Percentiles rank a stretch among this genome's conserved stretches.
Evolutionary conservation across 257 asterid genomes (phyloP).

Genomic region (Henckelia pumila): DNA sequence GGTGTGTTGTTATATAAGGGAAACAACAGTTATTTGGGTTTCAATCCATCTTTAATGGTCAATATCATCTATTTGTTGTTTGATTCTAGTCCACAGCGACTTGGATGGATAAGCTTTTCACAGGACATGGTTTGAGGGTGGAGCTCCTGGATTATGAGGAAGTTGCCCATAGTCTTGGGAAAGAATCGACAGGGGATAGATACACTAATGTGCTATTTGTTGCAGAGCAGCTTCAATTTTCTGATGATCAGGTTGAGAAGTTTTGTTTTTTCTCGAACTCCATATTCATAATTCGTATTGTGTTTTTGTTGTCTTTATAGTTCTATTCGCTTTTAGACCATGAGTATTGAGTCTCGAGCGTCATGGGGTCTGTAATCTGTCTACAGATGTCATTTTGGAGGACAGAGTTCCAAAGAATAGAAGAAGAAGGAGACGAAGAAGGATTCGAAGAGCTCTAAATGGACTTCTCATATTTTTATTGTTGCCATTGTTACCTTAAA

Average conservation of each 20-base stretch:
- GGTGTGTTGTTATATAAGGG: constrained; percentile 12
- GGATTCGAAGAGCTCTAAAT: constrained; percentile 81
- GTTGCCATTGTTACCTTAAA: no score
- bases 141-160: constrained; percentile 38
- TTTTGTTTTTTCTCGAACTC: not conserved
- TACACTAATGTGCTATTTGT: constrained; percentile 37
- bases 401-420: constrained; percentile 65
- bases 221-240: constrained; percentile 72
- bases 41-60: constrained; percentile 2
- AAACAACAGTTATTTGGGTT: constrained; percentile 1
- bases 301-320: not conserved
- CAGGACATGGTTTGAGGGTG: constrained; percentile 60
- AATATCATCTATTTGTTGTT: constrained; percentile 14
- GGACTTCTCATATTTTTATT: no score
- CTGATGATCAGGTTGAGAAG: constrained; percentile 76
- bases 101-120: constrained; percentile 66
- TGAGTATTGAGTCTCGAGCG: not conserved
- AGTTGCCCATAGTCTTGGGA: constrained; percentile 40
- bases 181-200: constrained; percentile 29
- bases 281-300: not conserved
- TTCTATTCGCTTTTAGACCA: not conserved
- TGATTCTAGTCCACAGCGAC: constrained; percentile 38
- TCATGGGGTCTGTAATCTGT: not conserved
- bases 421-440: constrained; percentile 83
- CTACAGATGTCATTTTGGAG: constrained; percentile 79